Evolutionary conservation across 2,329 filamentous ascomycete species (phyloP).

Genomic region (Dactylellina sp.): DNA sequence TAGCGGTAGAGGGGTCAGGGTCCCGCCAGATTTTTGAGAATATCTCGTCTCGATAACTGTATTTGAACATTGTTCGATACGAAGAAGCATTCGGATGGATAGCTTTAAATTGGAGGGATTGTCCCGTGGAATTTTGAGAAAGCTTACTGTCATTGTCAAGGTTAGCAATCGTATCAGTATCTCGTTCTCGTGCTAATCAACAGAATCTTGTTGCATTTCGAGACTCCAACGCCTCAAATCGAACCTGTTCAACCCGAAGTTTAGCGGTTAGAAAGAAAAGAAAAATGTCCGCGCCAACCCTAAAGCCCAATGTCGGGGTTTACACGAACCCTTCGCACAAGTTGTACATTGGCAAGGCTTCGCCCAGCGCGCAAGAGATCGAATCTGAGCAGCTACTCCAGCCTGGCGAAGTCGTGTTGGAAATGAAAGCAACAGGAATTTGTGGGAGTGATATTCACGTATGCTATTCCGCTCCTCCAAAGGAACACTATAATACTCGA

Average conservation of each 20-base stretch:
- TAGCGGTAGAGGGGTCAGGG: slow-evolving; percentile 8
- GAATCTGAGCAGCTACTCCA: slow-evolving; percentile 66
- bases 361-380: slow-evolving; percentile 80
- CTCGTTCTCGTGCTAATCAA: too few relatives aligned
- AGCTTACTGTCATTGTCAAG: too few relatives aligned
- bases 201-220: slow-evolving; percentile 45
- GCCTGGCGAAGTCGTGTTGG: slow-evolving; percentile 79
- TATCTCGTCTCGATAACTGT: background rate
- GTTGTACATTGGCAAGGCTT: slow-evolving; percentile 84
- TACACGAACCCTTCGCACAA: slow-evolving; percentile 95
- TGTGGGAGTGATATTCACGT: slow-evolving; percentile 75
- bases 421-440: slow-evolving; percentile 93
- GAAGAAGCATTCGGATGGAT: too few relatives aligned
- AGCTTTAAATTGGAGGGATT: background rate
- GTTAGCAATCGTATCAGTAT: too few relatives aligned
- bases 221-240: slow-evolving; percentile 26
- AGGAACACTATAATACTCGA: too few relatives aligned
- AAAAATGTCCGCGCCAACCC: slow-evolving; percentile 62
- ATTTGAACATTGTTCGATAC: too few relatives aligned
- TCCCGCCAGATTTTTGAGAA: background rate
- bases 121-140: too few relatives aligned
- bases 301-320: slow-evolving; percentile 92
- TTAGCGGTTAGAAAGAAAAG: background rate
- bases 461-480: slow-evolving; percentile 11
- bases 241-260: too few relatives aligned